Base-by-base conservation (phyloP, 192 early-diverging fungal genomes). In the Coemansia sp. region DNA sequence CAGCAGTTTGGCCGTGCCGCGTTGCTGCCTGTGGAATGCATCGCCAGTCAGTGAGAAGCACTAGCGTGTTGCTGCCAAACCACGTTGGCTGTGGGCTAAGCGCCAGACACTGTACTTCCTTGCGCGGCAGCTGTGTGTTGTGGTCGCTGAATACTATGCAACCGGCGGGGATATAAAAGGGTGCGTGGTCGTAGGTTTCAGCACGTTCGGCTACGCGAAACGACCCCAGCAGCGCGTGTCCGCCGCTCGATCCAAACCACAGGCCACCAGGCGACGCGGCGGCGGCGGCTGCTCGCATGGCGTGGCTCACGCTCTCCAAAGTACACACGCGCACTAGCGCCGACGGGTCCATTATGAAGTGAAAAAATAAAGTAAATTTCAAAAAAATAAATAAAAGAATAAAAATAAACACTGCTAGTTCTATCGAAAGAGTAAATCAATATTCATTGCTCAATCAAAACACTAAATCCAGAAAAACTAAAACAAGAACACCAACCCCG, bases 41-140 rank as follows among this genome's bases (percentile, higher is more conserved):
- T 11, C 71, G 67, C 77, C 77, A 79, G 32, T 67, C 45, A 1
- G 77, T 74, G 25, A 79, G 36, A 1, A 79, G 43, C 15, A 70
- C 68, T 2, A n/a, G 20, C 5, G 67, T 60, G 25, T 53, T 20
- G 35, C 20, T 39, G 2, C 35, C 31, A 11, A 73, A 79, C 77
- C 77, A 79, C 15, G 64, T 61, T 2, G 60, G 25, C 22, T 58
- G 67, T 5, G 64, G 60, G 29, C n/a, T 31, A 2, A 69, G 40
- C 6, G 64, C 64, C 31, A 20, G 53, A 57, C 77, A 79, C 2
- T 60, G 51, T 20, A 79, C 70, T 45, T 67, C 59, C 32, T 61
- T 15, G 37, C 22, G 8, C 20, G 32, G 38, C 45, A 22, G 20
- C 6, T 39, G 38, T 17, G 11, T 14, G 19, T 2, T n/a, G 14